These are phyloP conservation scores for Amoebophrya sp. DNA, from an alignment of 169 alveolate genomes.

Conservation along the genomic window DNA sequence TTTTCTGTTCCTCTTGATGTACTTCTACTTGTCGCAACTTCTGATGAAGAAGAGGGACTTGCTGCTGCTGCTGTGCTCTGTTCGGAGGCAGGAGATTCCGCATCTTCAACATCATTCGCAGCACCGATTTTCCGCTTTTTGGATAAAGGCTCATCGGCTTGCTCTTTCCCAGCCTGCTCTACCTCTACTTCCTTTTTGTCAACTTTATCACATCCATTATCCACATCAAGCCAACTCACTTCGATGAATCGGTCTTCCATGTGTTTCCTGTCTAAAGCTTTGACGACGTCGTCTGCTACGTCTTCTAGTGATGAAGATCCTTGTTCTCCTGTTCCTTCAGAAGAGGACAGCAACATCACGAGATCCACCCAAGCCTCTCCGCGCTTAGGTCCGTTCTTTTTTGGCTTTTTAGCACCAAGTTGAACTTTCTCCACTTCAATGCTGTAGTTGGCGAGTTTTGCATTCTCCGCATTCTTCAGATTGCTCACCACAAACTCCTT, in stretches of 20 bases:
- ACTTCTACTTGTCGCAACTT: neutral
- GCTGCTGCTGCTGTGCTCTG: neutral
- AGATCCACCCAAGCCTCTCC: neutral
- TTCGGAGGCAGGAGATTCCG: too few relatives aligned
- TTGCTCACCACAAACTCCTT: neutral
- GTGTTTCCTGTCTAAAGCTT: neutral
- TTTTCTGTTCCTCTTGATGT: neutral
- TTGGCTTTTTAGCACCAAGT: neutral
- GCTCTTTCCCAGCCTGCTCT: neutral
- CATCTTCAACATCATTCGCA: too few relatives aligned
- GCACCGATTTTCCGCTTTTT: neutral
- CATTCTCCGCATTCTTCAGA: neutral
- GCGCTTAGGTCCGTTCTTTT: neutral
- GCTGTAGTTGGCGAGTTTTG: too few relatives aligned
- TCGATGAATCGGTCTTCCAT: neutral
- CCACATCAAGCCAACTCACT: neutral
- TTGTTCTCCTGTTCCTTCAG: too few relatives aligned
- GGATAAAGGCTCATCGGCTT: neutral
- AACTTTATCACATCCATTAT: neutral
- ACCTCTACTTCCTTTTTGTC: neutral
- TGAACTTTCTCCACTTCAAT: neutral
- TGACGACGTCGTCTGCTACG: neutral
- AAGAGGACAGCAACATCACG: neutral
- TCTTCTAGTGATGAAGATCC: too few relatives aligned
- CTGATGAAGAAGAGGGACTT: too few relatives aligned